Evolutionary conservation across 257 asterid genomes (phyloP).

Genomic region (Solanum peruvianum): DNA sequence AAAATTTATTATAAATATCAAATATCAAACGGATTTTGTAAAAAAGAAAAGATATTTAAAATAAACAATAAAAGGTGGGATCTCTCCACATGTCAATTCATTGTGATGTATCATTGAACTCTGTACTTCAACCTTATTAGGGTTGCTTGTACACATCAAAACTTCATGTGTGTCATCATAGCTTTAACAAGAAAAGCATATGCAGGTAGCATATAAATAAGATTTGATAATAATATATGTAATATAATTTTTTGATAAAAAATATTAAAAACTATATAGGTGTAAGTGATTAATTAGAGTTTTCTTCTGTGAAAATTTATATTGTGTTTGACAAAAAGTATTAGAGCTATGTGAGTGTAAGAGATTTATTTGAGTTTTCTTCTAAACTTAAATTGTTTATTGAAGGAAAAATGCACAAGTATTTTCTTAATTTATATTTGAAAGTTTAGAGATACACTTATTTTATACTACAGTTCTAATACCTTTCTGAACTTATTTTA

Average conservation of each 20-base stretch:
- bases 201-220: neutral
- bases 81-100: neutral
- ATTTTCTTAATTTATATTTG: fast-evolving
- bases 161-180: neutral
- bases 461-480: no score
- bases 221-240: neutral
- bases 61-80: neutral
- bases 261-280: neutral
- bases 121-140: neutral
- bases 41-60: no score
- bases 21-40: no score
- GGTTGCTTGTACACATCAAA: neutral
- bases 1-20: no score
- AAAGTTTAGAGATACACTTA: no score
- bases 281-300: neutral
- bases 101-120: neutral
- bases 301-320: fast-evolving
- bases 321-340: neutral
- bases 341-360: neutral
- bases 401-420: neutral
- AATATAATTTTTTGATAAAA: neutral
- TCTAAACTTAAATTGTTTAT: neutral
- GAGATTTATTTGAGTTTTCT: neutral
- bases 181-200: neutral
- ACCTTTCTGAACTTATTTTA: no score